These are phyloP conservation scores for Pezicula radicicola DNA, from an alignment of 2,329 filamentous ascomycete species.

Conservation along the genomic window DNA sequence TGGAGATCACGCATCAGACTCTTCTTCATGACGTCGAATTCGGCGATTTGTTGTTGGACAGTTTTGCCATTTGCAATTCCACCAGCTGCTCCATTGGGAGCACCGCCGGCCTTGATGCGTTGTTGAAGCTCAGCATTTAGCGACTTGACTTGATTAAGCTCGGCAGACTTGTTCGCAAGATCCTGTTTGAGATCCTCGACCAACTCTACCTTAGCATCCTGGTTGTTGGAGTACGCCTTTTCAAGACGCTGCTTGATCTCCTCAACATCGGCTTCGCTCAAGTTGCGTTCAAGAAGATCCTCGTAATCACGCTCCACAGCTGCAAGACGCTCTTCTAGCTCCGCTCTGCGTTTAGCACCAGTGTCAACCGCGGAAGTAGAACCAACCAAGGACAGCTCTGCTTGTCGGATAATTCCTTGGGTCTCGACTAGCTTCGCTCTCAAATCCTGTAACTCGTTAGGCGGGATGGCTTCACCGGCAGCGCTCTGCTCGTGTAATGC, in stretches of 20 bases:
- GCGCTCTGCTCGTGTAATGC: slow-evolving; percentile 72
- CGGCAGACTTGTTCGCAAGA: slow-evolving; percentile 72
- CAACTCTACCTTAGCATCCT: slow-evolving; percentile 69
- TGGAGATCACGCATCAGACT: slow-evolving; percentile 97
- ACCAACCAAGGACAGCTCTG: slow-evolving; percentile 80
- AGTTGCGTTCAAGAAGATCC: slow-evolving; percentile 73
- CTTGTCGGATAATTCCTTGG: slow-evolving; percentile 88
- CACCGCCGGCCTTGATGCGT: slow-evolving; percentile 62
- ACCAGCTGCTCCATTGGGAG: slow-evolving; percentile 55
- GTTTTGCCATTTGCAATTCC: slow-evolving; percentile 77
- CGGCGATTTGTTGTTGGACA: slow-evolving; percentile 94
- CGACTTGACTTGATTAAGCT: slow-evolving; percentile 77
- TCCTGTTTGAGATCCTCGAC: slow-evolving; percentile 76
- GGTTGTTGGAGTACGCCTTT: slow-evolving; percentile 72
- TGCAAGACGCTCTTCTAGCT: slow-evolving; percentile 74
- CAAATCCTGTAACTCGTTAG: slow-evolving; percentile 76
- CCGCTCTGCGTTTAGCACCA: slow-evolving; percentile 65
- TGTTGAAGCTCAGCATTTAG: slow-evolving; percentile 79
- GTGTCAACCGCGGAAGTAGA: slow-evolving; percentile 58
- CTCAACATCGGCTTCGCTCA: slow-evolving; percentile 74
- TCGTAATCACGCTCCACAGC: slow-evolving; percentile 81
- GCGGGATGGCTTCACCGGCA: slow-evolving; percentile 73
- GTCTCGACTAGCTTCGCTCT: slow-evolving; percentile 80
- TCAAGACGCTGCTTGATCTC: slow-evolving; percentile 80
- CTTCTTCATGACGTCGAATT: slow-evolving; percentile 99